These are phyloP conservation scores for Leishmania mexicana DNA, from an alignment of 208 protist genomes.

Conservation along the genomic window DNA sequence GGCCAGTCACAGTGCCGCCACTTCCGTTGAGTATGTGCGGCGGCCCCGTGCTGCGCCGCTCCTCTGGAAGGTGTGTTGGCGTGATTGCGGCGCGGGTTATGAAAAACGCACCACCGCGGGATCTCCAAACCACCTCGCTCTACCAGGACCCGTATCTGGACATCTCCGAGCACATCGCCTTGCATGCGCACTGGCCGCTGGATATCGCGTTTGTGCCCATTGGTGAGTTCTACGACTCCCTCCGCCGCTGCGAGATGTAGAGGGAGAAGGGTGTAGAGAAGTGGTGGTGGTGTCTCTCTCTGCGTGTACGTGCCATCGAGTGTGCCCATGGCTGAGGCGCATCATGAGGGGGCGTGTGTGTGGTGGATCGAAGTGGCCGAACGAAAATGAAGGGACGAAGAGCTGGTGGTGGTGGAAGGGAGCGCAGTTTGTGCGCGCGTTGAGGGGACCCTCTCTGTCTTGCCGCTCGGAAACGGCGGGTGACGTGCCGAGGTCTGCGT, in stretches of 20 bases:
- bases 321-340: neutral
- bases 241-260: slow-evolving; percentile 74
- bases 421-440: neutral
- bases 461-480: neutral
- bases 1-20: slow-evolving; percentile 12
- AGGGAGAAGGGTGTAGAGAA: neutral
- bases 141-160: slow-evolving; percentile 83
- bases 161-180: slow-evolving; percentile 64
- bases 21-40: slow-evolving; percentile 83
- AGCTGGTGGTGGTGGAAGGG: neutral
- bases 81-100: slow-evolving; percentile 77
- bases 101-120: slow-evolving; percentile 57
- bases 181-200: slow-evolving; percentile 54
- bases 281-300: neutral
- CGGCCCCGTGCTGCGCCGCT: slow-evolving; percentile 81
- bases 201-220: slow-evolving; percentile 84
- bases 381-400: neutral
- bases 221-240: slow-evolving; percentile 70
- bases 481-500: neutral
- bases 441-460: neutral
- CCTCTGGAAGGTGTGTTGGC: slow-evolving; percentile 83
- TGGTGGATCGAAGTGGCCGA: neutral
- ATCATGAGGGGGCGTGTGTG: neutral
- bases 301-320: neutral
- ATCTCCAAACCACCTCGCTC: slow-evolving; percentile 40